Base-by-base conservation (phyloP, 1,284 basidiomycete genomes). In the Cryptococcus maquisensis region DNA sequence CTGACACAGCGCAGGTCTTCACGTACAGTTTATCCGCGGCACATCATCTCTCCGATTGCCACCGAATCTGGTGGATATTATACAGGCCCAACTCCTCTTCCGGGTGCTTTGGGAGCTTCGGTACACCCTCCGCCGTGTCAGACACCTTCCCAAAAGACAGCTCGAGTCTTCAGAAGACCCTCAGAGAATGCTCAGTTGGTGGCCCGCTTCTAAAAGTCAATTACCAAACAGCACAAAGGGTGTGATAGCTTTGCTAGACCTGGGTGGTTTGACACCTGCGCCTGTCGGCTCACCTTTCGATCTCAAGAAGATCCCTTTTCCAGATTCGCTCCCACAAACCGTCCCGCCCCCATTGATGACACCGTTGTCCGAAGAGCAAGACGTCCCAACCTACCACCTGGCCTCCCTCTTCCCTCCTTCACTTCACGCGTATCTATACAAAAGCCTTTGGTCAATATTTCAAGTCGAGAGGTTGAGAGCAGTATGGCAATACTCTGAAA, bases 81-180 rank as follows among this genome's bases (percentile, higher is more conserved):
- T 67, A 1, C 50, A 55, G 9, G 35, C 44, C 5, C 56, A 58
- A 47, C 57, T 67, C 3, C 35, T 43, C 18, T 37, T 40, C 40
- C 52, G 65, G 9, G 52, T 63, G 1, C 16, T 49, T 18, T 52
- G 59, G 45, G 65, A 67, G 36, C 53, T 64, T 16, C 20, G 43
- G 23, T 23, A 44, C 16, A 23, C 15, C 43, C 24, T 21, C 23
- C 43, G 43, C 13, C 43, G 24, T 10, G 10, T 44, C 15, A 1
- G 51, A 59, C 8, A 32, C 49, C 4, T 51, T 60, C 23, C 28
- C 41, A 15, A 26, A 26, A 15, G 15, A 41, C 10, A 28, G 28
- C 36, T 21, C 9, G n/a, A 21, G 9, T 40, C 39, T 40, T 9
- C 10, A 40, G n/a, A 18, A 16, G 5, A 18, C 9, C 4, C n/a